Evolutionary conservation across 75 land plant genomes (phyloP), one percentile per base, ranked within the genome.

Genomic region (Cryptomeria japonica): DNA sequence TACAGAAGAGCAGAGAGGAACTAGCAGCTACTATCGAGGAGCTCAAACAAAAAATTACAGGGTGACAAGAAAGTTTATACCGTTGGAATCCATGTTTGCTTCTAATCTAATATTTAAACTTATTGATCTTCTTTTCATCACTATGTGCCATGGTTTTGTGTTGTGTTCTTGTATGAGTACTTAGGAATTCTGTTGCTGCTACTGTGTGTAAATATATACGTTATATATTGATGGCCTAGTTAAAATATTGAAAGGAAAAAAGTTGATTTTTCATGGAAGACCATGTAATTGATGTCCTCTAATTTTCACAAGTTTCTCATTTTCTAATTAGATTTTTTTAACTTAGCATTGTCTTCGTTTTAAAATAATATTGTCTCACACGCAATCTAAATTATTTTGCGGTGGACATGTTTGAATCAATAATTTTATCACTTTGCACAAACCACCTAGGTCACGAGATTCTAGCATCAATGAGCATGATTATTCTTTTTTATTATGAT

Each of bases 1-100:
- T 86, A 85, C 96, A 97, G 98, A 68, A 88, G 56, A 97, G 89
- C 78, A 89, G 98, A 88, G 94, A 97, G 44, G 98, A 97, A 85
- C 89, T 97, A 86, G 91, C 84, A 39, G 87, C 90, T 10, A 95
- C 95, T 82, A 86, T 97, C 38, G 93, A 94, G 80, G 95, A 95
- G 89, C 90, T 97, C 28, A 97, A 97, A 93, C 78, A 89, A 72
- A 89, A 95, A 87, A 93, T 96, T 68, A 75, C 93, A 8, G 98
- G 97, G 41, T 85, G 84, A 82, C 51, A 44, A 49, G 32, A 82
- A 82, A 31, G 32, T 46, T 44, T n/a, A 46, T 82, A 80, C 47
- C 11, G 7, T 41, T 25, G 44, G 46, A 80, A 80, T 39, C 83
- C 44, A 22, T 41, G 46, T 80, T 80, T 80, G 19, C n/a, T 25